A percentile compares a stretch with the other conserved stretches of the same genome.
phyloP scores from a whole-genome alignment of 1,139 yeast species.

The Candida smagusa region DNA sequence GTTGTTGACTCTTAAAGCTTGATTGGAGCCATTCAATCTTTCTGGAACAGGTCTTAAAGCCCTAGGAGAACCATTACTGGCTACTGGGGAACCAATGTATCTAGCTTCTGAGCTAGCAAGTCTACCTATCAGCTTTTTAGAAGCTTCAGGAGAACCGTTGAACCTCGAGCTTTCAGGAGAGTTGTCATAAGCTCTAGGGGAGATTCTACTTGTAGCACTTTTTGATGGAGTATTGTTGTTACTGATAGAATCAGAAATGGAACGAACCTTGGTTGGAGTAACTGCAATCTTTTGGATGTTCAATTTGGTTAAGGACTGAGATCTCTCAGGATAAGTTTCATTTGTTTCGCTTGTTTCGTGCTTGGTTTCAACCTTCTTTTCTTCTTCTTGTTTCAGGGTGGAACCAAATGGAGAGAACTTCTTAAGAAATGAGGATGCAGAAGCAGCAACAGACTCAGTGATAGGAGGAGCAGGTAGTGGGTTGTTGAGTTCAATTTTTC shows the following conservation, averaged over 20 bases:
- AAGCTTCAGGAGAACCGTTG: no score
- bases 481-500: neutral
- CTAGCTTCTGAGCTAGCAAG: no score
- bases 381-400: constrained; percentile 1
- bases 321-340: constrained; percentile 6
- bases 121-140: no score
- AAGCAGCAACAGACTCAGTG: constrained; percentile 5
- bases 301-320: constrained; percentile 6
- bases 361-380: neutral
- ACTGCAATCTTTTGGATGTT: constrained; percentile 6
- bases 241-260: neutral
- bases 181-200: no score
- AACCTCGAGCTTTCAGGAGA: no score
- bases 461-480: neutral
- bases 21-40: no score
- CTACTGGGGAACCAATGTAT: no score
- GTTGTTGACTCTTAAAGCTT: no score
- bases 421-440: constrained; percentile 12
- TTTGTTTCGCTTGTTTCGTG: neutral
- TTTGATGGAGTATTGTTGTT: constrained; percentile 2
- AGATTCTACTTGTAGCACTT: no score
- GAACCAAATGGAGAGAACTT: constrained; percentile 14
- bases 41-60: no score
- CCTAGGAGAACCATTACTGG: no score
- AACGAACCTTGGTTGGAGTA: constrained; percentile 1